phyloP scores from a whole-genome alignment of 2,329 filamentous ascomycete genomes.

The Xenosphaeropsis pyriputrescens region DNA sequence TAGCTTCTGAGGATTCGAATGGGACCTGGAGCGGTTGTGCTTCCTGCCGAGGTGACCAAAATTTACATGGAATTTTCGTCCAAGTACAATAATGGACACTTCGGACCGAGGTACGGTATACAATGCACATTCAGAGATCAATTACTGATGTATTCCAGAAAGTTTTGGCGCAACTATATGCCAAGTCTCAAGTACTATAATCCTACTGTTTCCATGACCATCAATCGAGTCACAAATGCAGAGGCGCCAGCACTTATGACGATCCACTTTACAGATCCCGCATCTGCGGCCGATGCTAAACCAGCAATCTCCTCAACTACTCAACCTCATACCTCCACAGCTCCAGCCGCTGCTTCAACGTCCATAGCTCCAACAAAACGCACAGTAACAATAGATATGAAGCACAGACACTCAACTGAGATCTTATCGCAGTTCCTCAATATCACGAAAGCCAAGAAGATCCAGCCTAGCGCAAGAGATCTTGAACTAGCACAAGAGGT shows the following conservation, averaged over 20 bases:
- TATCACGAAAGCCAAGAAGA: conserved; percentile 41
- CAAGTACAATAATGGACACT: conserved; percentile 49
- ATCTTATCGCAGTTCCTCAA: conserved; percentile 50
- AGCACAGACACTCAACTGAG: conserved; percentile 38
- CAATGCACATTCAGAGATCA: not conserved
- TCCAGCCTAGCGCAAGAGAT: conserved; percentile 46
- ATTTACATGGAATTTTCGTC: conserved; percentile 62
- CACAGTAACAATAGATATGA: conserved; percentile 43
- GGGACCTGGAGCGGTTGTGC: conserved; percentile 69
- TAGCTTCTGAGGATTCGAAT: conserved; percentile 63
- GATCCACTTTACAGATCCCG: conserved; percentile 39
- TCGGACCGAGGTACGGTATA: conserved; percentile 50
- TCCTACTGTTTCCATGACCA: conserved; percentile 67
- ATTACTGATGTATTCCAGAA: conserved; percentile 34
- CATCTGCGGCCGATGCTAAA: conserved; percentile 4
- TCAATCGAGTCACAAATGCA: conserved; percentile 50
- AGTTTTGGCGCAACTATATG: conserved; percentile 77
- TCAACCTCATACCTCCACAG: conserved; percentile 31
- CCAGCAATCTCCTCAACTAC: conserved; percentile 16
- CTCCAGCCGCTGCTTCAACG: conserved; percentile 12
- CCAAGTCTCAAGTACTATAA: conserved; percentile 92
- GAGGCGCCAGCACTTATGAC: conserved; percentile 43
- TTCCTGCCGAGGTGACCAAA: conserved; percentile 61
- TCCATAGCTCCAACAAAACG: conserved; percentile 32
- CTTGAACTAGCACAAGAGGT: conserved; percentile 39